Conservation (phyloP, 805 yeast genomes). For the Hanseniaspora singularis region DNA sequence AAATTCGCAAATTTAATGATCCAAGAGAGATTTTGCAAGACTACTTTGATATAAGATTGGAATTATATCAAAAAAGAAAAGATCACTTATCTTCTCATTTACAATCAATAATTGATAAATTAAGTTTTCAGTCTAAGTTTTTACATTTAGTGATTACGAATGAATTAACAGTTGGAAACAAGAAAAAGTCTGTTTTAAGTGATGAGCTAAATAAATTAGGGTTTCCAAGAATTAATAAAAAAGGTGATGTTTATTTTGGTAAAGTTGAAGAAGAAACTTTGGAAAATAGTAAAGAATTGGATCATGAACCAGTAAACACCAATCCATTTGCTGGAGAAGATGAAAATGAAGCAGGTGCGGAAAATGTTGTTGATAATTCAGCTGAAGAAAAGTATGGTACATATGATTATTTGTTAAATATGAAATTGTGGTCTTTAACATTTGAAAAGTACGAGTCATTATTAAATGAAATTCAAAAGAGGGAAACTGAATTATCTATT, state of each 20-base stretch:
- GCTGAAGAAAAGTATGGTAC: conserved; percentile 45
- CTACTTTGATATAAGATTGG: conserved; percentile 75
- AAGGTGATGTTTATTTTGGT: conserved; percentile 46
- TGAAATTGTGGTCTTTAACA: conserved; percentile 91
- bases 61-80: conserved; percentile 81
- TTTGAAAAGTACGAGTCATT: conserved; percentile 75
- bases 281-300: conserved; percentile 32
- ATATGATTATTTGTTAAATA: conserved; percentile 78
- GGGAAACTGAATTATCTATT: conserved; percentile 55
- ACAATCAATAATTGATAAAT: conserved; percentile 61
- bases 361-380: conserved; percentile 28
- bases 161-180: conserved; percentile 59
- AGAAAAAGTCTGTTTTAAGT: conserved; percentile 52
- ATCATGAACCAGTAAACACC: conserved; percentile 27
- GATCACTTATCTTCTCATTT: conserved; percentile 59
- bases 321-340: conserved; percentile 18
- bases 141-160: conserved; percentile 79
- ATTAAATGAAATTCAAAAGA: conserved; percentile 57
- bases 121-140: conserved; percentile 78
- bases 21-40: conserved; percentile 72
- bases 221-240: conserved; percentile 66
- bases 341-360: conserved; percentile 20
- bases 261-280: conserved; percentile 30
- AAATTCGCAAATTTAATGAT: conserved; percentile 68
- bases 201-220: conserved; percentile 48